Evolutionary conservation across 768 basidiomycete genomes (phyloP), one percentile per base, ranked within the genome.

Genomic region (Lactifluus rugatus): DNA sequence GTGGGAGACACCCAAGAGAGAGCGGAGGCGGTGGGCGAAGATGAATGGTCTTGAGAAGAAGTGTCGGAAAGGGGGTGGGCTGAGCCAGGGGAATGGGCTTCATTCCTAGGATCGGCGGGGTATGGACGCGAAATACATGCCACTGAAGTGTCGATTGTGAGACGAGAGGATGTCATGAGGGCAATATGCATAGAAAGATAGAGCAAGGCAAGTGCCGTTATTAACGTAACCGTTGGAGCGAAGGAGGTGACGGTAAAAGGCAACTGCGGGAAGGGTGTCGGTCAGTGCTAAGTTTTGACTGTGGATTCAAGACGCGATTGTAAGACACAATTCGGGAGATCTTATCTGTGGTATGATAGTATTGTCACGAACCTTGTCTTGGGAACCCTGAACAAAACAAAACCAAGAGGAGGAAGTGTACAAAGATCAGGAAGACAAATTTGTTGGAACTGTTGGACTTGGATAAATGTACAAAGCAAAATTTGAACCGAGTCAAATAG

Each of bases 71-170:
- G 56, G 13, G 56, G 56, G 21, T 54, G 60, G 16, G 37, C 26
- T 17, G 57, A 62, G 36, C 42, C 52, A 23, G 32, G 58, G 49
- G 50, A 41, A 44, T 32, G 46, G 31, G 13, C 45, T 49, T 54
- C 48, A 46, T 37, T 56, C 44, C 16, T 52, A 59, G 31, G 44
- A 63, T 64, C 55, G 57, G 58, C 61, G 42, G 14, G 66, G 65
- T 5, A 67, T 65, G 19, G 63, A 57, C 31, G 63, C 28, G 65
- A 52, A 32, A 58, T 45, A 19, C 56, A 63, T 19, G 54, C 66
- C 26, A 70, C 48, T 36, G 69, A 70, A 32, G 71, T 72, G 54
- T 71, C 70, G 61, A 72, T 72, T 32, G 64, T 65, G 45, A 72
- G 70, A 36, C 60, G 65, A 42, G 66, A 32, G 50, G 66, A 56